phyloP scores from a whole-genome alignment of 2,329 filamentous ascomycete species.

The Cladosporium sp. region DNA sequence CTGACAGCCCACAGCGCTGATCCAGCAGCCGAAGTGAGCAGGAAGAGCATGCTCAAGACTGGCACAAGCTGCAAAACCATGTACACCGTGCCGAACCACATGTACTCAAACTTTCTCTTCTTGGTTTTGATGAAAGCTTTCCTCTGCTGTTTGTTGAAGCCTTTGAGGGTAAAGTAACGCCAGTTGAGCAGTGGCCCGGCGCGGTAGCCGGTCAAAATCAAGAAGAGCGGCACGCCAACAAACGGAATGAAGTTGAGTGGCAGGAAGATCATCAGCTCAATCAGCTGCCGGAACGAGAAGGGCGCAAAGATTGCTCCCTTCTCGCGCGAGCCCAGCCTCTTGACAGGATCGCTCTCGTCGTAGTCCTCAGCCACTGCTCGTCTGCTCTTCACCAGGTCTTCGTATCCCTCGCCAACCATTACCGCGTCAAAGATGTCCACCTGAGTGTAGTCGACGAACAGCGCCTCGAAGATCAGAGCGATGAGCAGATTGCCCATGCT shows the following conservation, averaged over 20 bases:
- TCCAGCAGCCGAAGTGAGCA: conserved; percentile 79
- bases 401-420: conserved; percentile 66
- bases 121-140: conserved; percentile 60
- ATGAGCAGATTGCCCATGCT: conserved; percentile 58
- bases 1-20: conserved; percentile 65
- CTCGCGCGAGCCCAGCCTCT: conserved; percentile 76
- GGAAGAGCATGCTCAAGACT: conserved; percentile 85
- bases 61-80: conserved; percentile 83
- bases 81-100: conserved; percentile 86
- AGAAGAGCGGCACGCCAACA: conserved; percentile 75
- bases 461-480: conserved; percentile 48
- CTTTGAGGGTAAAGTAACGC: conserved; percentile 78
- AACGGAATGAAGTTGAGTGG: conserved; percentile 82
- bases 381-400: conserved; percentile 56
- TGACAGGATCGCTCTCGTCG: conserved; percentile 65
- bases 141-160: conserved; percentile 65
- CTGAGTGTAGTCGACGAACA: conserved; percentile 62
- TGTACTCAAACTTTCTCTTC: conserved; percentile 70
- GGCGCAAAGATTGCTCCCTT: conserved; percentile 72
- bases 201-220: conserved; percentile 80
- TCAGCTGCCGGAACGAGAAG: conserved; percentile 83
- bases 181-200: conserved; percentile 86
- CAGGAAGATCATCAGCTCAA: conserved; percentile 63
- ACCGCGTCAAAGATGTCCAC: conserved; percentile 78
- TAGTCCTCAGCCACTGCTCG: conserved; percentile 62